Evolutionary conservation across 2,329 filamentous ascomycete genomes (phyloP), one percentile per base, ranked within the genome.

Genomic region (Macrophomina tecta): DNA sequence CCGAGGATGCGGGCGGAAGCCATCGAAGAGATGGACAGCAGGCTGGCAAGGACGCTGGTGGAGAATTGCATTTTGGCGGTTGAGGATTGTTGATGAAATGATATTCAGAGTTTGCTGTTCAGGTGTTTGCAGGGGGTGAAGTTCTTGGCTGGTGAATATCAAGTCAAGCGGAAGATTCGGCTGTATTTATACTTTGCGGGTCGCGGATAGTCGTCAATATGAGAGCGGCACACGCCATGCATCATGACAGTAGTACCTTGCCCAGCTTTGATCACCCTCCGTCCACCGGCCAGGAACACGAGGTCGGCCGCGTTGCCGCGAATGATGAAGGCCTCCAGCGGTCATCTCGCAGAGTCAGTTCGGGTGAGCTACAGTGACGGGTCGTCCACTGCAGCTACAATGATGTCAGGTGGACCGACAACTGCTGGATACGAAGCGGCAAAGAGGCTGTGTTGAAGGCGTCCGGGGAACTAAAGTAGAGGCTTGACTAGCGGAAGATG

Each of bases 1-100:
- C 82, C 82, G 66, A 70, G 70, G 68, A 85, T 82, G 69, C 79
- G 77, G 66, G 81, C 81, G 34, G 74, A 70, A 46, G 78, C 65
- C 30, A 71, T 66, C 14, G 73, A 34, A 28, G 64, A 56, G 42
- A 71, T 42, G 14, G 70, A 36, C 32, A 72, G 52, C 7, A 62
- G 60, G 53, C 72, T 46, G 46, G 70, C 49, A 68, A 73, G 65
- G 68, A 70, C 49, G 56, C 61, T 65, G 46, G 62, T 56, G 69
- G 70, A 68, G 64, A 53, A 66, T 34, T 68, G 67, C 71, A 73
- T 69, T 53, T 40, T 70, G 42, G 30, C n/a, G 42, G 28, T 45
- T 52, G n/a, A 32, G 45, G 5, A 23, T n/a, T 36, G 36, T 28
- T n/a, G 32, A 5, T 38, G 51, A 32, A 30, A 32, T 11, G 48